phyloP scores from a whole-genome alignment of 2,329 filamentous ascomycete genomes.

The Cercospora berteroae region DNA sequence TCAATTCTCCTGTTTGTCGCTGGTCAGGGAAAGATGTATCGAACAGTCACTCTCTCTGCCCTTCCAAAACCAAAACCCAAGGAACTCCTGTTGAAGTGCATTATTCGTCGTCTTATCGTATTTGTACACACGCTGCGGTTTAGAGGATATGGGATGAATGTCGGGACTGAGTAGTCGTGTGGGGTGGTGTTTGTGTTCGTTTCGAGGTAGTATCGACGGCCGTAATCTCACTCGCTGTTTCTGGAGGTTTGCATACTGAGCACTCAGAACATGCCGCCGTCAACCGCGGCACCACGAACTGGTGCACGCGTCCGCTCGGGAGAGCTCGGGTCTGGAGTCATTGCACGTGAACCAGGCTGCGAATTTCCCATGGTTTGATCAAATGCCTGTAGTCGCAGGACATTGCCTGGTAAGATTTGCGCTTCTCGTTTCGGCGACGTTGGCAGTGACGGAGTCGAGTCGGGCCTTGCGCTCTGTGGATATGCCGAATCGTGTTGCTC shows the following conservation, averaged over 20 bases:
- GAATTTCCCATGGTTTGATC: slow-evolving; percentile 10
- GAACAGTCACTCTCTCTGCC: not conserved
- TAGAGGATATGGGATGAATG: not conserved
- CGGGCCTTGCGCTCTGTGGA: slow-evolving; percentile 14
- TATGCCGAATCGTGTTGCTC: slow-evolving; percentile 8
- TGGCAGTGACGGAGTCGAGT: slow-evolving; percentile 14
- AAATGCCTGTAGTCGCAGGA: slow-evolving; percentile 22
- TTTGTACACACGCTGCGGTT: slow-evolving; percentile 1
- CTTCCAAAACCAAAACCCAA: not conserved
- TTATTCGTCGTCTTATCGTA: slow-evolving; percentile 10
- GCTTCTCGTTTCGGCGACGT: slow-evolving; percentile 15
- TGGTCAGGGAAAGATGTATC: not conserved
- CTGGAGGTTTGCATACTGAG: slow-evolving; percentile 10
- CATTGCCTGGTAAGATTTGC: slow-evolving; percentile 22
- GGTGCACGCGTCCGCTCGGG: slow-evolving; percentile 12
- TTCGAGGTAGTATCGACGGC: not conserved
- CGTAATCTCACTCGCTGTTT: not conserved
- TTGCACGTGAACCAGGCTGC: slow-evolving; percentile 11
- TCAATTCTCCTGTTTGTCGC: not conserved
- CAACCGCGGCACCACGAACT: slow-evolving; percentile 12
- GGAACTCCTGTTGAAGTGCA: slow-evolving; percentile 7
- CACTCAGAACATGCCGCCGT: slow-evolving; percentile 27
- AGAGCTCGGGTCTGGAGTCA: slow-evolving; percentile 13
- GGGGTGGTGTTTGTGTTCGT: not conserved
- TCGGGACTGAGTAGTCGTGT: not conserved